phyloP scores from a whole-genome alignment of 495 filamentous ascomycete genomes.

The Penicillium tannophilum region DNA sequence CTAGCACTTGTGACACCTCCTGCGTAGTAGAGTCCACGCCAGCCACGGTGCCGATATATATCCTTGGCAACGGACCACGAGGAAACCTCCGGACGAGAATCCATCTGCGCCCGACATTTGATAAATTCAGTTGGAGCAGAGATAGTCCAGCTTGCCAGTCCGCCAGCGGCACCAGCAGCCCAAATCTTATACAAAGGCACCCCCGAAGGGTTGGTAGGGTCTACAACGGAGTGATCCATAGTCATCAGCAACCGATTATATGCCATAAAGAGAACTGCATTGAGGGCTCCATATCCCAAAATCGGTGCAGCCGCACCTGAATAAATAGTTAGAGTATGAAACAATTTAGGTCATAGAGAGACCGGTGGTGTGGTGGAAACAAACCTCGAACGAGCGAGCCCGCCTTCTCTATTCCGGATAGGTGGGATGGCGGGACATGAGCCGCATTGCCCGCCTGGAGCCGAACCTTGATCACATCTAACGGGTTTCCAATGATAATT shows the following conservation, averaged over 20 bases:
- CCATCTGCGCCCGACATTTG: slow-evolving; percentile 79
- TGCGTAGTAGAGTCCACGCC: slow-evolving; percentile 74
- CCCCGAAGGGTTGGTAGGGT: slow-evolving; percentile 41
- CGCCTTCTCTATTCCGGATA: slow-evolving; percentile 45
- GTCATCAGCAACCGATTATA: slow-evolving; percentile 75
- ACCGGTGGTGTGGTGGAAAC: not conserved
- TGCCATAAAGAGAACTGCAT: slow-evolving; percentile 80
- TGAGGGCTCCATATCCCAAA: slow-evolving; percentile 84
- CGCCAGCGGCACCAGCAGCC: slow-evolving; percentile 74
- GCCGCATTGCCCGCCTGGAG: slow-evolving; percentile 62
- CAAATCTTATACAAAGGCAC: slow-evolving; percentile 57
- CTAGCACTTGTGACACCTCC: slow-evolving; percentile 76
- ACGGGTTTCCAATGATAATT: slow-evolving; percentile 84
- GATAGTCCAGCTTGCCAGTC: slow-evolving; percentile 78
- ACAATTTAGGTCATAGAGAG: not conserved
- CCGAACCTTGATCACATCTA: slow-evolving; percentile 83
- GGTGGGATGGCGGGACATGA: slow-evolving; percentile 24
- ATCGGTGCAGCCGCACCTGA: slow-evolving; percentile 77
- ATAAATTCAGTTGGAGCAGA: slow-evolving; percentile 85
- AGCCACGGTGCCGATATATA: slow-evolving; percentile 60
- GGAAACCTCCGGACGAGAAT: slow-evolving; percentile 37
- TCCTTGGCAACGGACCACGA: slow-evolving; percentile 65
- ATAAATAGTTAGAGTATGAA: not conserved
- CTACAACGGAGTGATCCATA: slow-evolving; percentile 49
- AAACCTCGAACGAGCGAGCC: slow-evolving; percentile 53